These are phyloP conservation scores for Peronospora destructor DNA, from an alignment of 352 stramenopile species.

Conservation along the genomic window DNA sequence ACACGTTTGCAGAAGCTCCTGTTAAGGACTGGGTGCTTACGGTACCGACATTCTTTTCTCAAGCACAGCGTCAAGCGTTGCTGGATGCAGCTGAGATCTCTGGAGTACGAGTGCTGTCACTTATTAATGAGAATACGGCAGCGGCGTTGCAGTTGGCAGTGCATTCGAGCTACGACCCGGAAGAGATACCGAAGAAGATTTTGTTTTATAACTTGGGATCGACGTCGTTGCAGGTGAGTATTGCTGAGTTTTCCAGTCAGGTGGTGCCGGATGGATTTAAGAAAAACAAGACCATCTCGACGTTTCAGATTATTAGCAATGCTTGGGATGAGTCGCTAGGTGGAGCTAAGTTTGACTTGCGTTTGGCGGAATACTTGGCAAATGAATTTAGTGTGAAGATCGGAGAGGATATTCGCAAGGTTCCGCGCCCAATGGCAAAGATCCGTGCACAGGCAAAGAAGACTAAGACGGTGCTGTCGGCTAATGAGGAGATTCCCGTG, in stretches of 20 bases:
- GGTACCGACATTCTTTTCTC: slow-evolving; percentile 93
- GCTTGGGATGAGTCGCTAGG: slow-evolving; percentile 92
- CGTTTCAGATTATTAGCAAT: slow-evolving; percentile 89
- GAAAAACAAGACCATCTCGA: slow-evolving; percentile 89
- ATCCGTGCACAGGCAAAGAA: slow-evolving; percentile 94
- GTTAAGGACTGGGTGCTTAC: slow-evolving; percentile 95
- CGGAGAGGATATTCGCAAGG: slow-evolving; percentile 85
- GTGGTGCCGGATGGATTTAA: slow-evolving; percentile 82
- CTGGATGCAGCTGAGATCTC: slow-evolving; percentile 92
- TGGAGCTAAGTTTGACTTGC: slow-evolving; percentile 89
- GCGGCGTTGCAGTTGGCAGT: slow-evolving; percentile 94
- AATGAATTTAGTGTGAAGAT: slow-evolving; percentile 91
- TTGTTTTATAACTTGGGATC: slow-evolving; percentile 98
- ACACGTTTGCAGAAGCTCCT: slow-evolving; percentile 53
- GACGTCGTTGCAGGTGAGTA: slow-evolving; percentile 81
- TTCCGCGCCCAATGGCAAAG: slow-evolving; percentile 91
- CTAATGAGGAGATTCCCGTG: slow-evolving; percentile 95
- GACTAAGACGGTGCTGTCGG: slow-evolving; percentile 95
- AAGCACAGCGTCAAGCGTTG: slow-evolving; percentile 91
- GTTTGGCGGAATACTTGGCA: slow-evolving; percentile 90
- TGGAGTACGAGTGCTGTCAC: slow-evolving; percentile 91
- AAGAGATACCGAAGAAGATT: slow-evolving; percentile 78
- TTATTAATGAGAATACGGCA: slow-evolving; percentile 98
- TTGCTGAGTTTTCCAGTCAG: slow-evolving; percentile 86
- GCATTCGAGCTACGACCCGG: slow-evolving; percentile 79